Evolutionary conservation across 345 rosid genomes (phyloP), one percentile per base, ranked within the genome.

Genomic region (Lenwebbia sp.): DNA sequence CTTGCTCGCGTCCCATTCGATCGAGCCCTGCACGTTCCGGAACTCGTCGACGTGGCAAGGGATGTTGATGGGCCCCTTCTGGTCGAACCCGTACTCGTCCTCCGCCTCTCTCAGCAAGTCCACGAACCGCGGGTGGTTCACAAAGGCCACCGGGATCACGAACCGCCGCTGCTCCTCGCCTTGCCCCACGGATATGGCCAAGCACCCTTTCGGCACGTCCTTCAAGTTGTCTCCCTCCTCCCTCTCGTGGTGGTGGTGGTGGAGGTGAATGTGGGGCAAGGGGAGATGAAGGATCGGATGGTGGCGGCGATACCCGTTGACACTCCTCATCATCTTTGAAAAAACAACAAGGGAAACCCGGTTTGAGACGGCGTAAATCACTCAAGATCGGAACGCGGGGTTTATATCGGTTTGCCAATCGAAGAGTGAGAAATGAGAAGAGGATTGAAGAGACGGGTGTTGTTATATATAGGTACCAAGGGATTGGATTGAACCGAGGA

Each of bases 31-130:
- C 86, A 95, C 92, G 84, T 86, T 88, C 22, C 92, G 94, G 52
- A 96, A 96, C 88, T 95, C 93, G 74, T 96, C 93, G 2, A 95
- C 96, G 70, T 92, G 90, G 89, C 98, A 96, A 58, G 98, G 99
- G 53, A 96, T 92, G 22, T 92, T 90, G 87, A 96, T 93, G 22
- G 95, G 96, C 2, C 99, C 99, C 15, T 89, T 82, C 52, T 94
- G 96, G 33, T 91, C 90, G 62, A 94, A 96, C 6, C 97, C 99
- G 50, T 88, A 95, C 89, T 94, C 96, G 47, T 94, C 93, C 85
- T 96, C 98, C 33, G 98, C 96, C 41, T 88, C 96, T 84, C 94
- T 92, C 70, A 96, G 86, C 28, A 95, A 89, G 47, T 87, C 85
- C 93, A 87, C 74, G 86, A 96, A 96, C 78, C 92, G 92, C 85